Percentiles rank a stretch among this genome's conserved stretches.
Evolutionary conservation across 768 basidiomycete genomes (phyloP).

Genomic region (Leccinum uliginosum): DNA sequence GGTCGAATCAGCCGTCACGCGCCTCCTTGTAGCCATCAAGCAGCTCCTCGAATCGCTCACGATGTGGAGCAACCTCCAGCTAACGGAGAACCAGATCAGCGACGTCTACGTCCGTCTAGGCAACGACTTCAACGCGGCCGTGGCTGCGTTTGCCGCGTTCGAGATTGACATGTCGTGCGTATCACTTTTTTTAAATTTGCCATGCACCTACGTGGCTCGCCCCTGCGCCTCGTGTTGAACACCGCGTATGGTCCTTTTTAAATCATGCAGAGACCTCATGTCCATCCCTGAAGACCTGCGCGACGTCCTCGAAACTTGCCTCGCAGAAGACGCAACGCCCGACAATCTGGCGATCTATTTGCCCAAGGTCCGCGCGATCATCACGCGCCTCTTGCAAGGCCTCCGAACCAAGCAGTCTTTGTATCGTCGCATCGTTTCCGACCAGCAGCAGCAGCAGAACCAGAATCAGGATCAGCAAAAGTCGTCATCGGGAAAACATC

Average conservation of each 20-base stretch:
- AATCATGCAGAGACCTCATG: conserved; percentile 67
- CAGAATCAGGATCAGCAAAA: neutral
- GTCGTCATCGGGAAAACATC: conserved; percentile 25
- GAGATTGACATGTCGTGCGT: conserved; percentile 91
- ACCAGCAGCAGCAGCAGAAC: conserved; percentile 40
- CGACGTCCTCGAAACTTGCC: conserved; percentile 80
- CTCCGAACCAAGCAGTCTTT: conserved; percentile 88
- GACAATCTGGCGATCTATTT: conserved; percentile 87
- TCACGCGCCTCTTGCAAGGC: conserved; percentile 88
- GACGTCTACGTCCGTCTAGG: conserved; percentile 96
- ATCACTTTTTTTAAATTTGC: conserved; percentile 1
- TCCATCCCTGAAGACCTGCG: conserved; percentile 87
- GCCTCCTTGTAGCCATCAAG: conserved; percentile 91
- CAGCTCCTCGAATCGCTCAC: conserved; percentile 88
- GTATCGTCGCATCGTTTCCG: conserved; percentile 73
- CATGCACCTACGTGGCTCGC: neutral
- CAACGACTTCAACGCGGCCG: conserved; percentile 95
- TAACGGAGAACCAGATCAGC: conserved; percentile 80
- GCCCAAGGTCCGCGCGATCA: conserved; percentile 87
- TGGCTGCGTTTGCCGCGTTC: conserved; percentile 79
- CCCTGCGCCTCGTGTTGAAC: conserved; percentile 9
- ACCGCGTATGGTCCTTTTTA: conserved; percentile 8
- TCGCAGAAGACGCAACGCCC: conserved; percentile 83
- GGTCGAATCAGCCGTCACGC: conserved; percentile 88
- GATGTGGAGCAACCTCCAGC: conserved; percentile 70